Conservation (phyloP, 768 basidiomycete genomes). For the Podaxis sp. region DNA sequence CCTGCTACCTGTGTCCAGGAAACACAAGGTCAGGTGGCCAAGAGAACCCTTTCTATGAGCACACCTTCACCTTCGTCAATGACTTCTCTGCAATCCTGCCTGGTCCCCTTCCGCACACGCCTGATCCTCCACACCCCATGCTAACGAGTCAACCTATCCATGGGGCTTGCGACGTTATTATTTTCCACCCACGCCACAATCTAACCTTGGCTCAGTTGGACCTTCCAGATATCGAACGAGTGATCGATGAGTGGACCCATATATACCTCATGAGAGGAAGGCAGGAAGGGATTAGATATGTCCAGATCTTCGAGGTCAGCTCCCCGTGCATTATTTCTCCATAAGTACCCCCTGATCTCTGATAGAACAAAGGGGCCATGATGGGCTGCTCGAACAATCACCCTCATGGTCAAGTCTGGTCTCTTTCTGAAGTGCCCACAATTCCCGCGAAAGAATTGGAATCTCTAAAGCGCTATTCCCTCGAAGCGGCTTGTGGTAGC, state of each 20-base stretch:
- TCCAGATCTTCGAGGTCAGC: constrained; percentile 88
- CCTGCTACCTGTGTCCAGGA: constrained; percentile 88
- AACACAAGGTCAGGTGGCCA: constrained; percentile 74
- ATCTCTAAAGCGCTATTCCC: constrained; percentile 52
- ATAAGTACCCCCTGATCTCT: constrained; percentile 1
- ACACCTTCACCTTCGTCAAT: constrained; percentile 74
- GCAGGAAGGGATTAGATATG: constrained; percentile 71
- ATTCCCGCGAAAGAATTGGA: constrained; percentile 66
- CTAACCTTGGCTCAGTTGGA: constrained; percentile 74
- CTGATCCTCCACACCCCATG: constrained; percentile 57
- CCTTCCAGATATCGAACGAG: constrained; percentile 52
- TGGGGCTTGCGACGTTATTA: constrained; percentile 85
- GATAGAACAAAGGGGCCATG: constrained; percentile 85
- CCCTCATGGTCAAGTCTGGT: constrained; percentile 92
- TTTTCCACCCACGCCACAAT: constrained; percentile 86
- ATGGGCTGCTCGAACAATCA: constrained; percentile 97
- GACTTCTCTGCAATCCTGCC: constrained; percentile 83
- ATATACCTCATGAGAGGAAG: constrained; percentile 61
- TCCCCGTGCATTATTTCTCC: background rate
- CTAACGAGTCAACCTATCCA: constrained; percentile 65
- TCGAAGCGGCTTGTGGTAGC: constrained; percentile 27
- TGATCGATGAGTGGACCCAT: constrained; percentile 73
- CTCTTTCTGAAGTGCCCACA: constrained; percentile 69
- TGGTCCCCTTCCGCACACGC: constrained; percentile 53
- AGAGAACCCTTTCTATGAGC: constrained; percentile 64